A percentile compares a stretch with the other conserved stretches of the same genome.
Evolutionary conservation across 2,329 filamentous ascomycete genomes (phyloP).

Genomic region (Claviceps citrina): DNA sequence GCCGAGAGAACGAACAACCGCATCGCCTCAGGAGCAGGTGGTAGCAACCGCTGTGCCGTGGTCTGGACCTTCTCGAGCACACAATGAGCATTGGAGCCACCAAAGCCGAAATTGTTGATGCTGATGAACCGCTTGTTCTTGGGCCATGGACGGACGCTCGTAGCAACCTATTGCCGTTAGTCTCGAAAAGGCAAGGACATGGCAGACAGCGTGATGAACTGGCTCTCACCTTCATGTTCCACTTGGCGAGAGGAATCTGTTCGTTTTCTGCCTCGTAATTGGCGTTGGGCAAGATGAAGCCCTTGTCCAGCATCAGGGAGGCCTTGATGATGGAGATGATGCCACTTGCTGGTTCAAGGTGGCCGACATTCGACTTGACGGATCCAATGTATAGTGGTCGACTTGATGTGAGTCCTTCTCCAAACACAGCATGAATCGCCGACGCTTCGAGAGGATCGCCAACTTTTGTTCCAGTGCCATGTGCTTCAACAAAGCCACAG

Average conservation of each 20-base stretch:
- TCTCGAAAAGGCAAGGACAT: too few relatives aligned
- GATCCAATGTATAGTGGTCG: constrained; percentile 31
- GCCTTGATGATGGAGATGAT: constrained; percentile 36
- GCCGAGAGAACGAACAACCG: constrained; percentile 28
- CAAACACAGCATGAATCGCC: constrained; percentile 30
- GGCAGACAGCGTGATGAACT: too few relatives aligned
- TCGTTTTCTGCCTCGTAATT: constrained; percentile 34
- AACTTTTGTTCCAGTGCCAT: constrained; percentile 39
- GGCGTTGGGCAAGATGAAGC: constrained; percentile 33
- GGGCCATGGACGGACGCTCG: constrained; percentile 30
- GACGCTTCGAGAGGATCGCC: constrained; percentile 39
- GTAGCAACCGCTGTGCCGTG: constrained; percentile 4
- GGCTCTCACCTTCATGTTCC: constrained; percentile 32
- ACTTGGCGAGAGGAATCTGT: constrained; percentile 32
- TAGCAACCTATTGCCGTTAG: constrained; percentile 20
- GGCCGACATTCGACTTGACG: constrained; percentile 36
- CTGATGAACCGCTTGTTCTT: constrained; percentile 33
- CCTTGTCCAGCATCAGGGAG: constrained; percentile 32
- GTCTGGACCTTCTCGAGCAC: constrained; percentile 18
- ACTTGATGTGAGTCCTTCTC: constrained; percentile 20
- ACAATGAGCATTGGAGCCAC: constrained; percentile 29
- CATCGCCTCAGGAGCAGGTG: constrained; percentile 7
- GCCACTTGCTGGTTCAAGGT: constrained; percentile 34
- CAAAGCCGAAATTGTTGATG: constrained; percentile 34
- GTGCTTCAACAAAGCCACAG: constrained; percentile 29